Base-by-base conservation (phyloP, 805 yeast genomes). In the Osmozyma mogii region DNA sequence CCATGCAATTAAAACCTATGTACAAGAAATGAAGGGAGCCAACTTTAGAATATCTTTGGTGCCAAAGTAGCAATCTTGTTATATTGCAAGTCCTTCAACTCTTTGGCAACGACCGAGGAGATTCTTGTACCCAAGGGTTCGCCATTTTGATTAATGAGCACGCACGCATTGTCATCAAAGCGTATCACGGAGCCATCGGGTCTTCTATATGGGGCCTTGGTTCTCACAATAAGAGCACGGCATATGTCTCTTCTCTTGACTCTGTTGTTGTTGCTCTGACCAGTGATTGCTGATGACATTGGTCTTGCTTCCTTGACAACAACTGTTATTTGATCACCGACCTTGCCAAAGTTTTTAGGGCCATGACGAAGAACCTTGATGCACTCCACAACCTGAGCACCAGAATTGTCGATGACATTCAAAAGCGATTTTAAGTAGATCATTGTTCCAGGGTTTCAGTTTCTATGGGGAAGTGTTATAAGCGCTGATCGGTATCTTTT, bases 101-200 rank as follows among this genome's bases (percentile, higher is more conserved):
- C 96, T 55, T 83, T 82, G 15, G 96, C 95, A 15, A 89, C 96
- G 27, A 83, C 92, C 23, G 88, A 77, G 18, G 82, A 69, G 37
- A 92, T 84, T 71, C 97, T 82, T 15, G 96, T 82, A 11, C 97
- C 98, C 29, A 92, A 68, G 7, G 96, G 96, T 50, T 92, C 98
- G 17, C 84, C 81, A 49, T 78, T 82, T 59, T 89, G 89, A 63
- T 92, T 88, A 38, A 89, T 74, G 49, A 92, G 69, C 19, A 92
- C 97, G 62, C 97, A 88, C 1, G 98, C 98, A 55, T 89, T 92
- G 58, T 92, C 98, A 53, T 88, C 96, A 53, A 92, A 92, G 44
- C 82, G 67, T 17, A 92, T 70, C 14, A 75, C 75, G 2, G 94
- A 70, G 3, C 98, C 98, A 53, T 92, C 97, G 3, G 78, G 70